These are phyloP conservation scores for Artemisia argyi DNA, from an alignment of 129 eudicot species.

Conservation along the genomic window DNA sequence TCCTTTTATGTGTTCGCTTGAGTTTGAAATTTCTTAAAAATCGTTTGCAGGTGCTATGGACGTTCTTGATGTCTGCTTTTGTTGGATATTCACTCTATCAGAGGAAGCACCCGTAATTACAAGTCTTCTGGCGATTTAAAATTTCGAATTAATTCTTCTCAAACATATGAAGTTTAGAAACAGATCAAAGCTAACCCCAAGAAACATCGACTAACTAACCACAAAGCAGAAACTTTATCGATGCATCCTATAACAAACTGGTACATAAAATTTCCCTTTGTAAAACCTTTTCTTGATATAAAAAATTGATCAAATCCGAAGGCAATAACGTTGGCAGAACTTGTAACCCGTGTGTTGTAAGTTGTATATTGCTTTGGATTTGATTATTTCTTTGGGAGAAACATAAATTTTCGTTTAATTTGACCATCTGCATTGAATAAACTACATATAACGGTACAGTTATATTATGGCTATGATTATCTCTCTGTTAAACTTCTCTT, in stretches of 20 bases:
- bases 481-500: no score
- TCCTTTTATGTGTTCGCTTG: no score
- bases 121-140: slow-evolving; percentile 13
- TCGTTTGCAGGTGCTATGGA: slow-evolving; percentile 80
- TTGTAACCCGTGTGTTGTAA: background rate
- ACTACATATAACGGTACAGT: no score
- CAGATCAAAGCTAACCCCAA: slow-evolving; percentile 19
- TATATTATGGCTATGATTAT: no score
- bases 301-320: slow-evolving; percentile 9
- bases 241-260: no score
- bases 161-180: slow-evolving; percentile 21
- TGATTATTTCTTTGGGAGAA: slow-evolving; percentile 3
- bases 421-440: no score
- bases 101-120: slow-evolving; percentile 58
- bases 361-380: slow-evolving; percentile 1
- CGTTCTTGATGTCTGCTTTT: slow-evolving; percentile 88
- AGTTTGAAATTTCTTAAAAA: no score
- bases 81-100: slow-evolving; percentile 93
- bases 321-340: background rate
- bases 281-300: no score
- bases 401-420: background rate
- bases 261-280: no score
- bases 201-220: slow-evolving; percentile 18
- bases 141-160: slow-evolving; percentile 20
- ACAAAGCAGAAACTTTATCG: slow-evolving; percentile 16